Percentiles rank a stretch among this genome's conserved stretches.
Evolutionary conservation across 2,329 filamentous ascomycete species (phyloP).

Genomic region (Fusarium keratoplasticum): DNA sequence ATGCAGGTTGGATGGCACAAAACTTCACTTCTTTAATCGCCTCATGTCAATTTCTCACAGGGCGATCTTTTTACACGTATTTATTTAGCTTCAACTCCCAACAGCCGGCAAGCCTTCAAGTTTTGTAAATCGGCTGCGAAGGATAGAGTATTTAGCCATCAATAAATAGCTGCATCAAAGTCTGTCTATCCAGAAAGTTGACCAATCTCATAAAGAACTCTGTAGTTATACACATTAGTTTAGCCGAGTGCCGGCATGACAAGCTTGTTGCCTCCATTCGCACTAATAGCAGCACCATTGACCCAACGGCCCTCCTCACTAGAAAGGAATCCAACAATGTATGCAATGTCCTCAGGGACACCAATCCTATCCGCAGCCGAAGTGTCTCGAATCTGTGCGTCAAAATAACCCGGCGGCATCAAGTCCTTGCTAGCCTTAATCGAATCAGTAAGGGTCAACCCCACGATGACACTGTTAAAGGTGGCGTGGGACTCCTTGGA

Average conservation of each 20-base stretch:
- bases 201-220: background rate
- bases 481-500: background rate
- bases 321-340: background rate
- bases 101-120: background rate
- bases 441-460: background rate
- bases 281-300: background rate
- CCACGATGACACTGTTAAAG: background rate
- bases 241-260: background rate
- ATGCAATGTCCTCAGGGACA: background rate
- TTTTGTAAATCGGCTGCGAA: background rate
- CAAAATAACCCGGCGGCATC: background rate
- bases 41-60: background rate
- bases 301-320: background rate
- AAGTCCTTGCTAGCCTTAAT: background rate
- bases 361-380: background rate
- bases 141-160: background rate
- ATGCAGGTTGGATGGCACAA: background rate
- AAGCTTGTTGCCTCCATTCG: background rate
- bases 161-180: background rate
- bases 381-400: background rate
- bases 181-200: background rate
- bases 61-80: slow-evolving; percentile 7
- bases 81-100: slow-evolving; percentile 1
- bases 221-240: background rate
- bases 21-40: background rate